Evolutionary conservation across 352 stramenopile species (phyloP), one percentile per base, ranked within the genome.

Genomic region (Pythium graminicola): DNA sequence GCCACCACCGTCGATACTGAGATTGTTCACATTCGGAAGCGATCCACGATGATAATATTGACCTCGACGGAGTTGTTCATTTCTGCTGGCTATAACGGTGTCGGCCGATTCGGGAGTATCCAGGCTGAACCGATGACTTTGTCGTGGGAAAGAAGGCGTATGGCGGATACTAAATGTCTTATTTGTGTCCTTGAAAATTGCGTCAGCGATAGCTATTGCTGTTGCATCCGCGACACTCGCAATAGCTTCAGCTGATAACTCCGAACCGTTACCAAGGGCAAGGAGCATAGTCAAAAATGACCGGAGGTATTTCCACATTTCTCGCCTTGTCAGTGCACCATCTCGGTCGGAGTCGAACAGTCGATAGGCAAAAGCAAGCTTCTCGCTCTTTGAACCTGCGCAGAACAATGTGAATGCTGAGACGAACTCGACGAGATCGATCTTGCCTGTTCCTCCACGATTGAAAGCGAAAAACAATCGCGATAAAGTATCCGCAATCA

Each of bases 201-300:
- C 76, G 27, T 90, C 77, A 2, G 79, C 76, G 36, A 94, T 94
- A 46, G 83, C 74, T 26, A 91, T 90, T 7, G 81, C 82, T 11
- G 83, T 86, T 0, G 79, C 77, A 51, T 94, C 83, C 2, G 73
- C 81, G 16, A 94, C 78, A 50, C 72, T 88, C 0, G 79, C 83
- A 29, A 94, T 88, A 1, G 76, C 80, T 67, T 92, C 79, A 6
- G 81, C 81, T 20, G 81, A 94, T 0, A 90, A 50, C 23, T 94
- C 81, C 0, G 79, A 81, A 10, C 79, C 86, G 43, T 97, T 97
- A 48, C 93, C 95, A 20, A 97, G 88, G 11, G 91, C 95, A 7
- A 98, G 72, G 9, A 99, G 64, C 64, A 97, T 93, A 2, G 93
- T 94, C 39, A 99, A 64, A 64, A 98, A 98, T 2, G 92, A 97